Percentiles rank a stretch among this genome's conserved stretches.
These are phyloP conservation scores for Heterobasidion irregulare DNA, from an alignment of 1,284 basidiomycete genomes.

Conservation along the genomic window DNA sequence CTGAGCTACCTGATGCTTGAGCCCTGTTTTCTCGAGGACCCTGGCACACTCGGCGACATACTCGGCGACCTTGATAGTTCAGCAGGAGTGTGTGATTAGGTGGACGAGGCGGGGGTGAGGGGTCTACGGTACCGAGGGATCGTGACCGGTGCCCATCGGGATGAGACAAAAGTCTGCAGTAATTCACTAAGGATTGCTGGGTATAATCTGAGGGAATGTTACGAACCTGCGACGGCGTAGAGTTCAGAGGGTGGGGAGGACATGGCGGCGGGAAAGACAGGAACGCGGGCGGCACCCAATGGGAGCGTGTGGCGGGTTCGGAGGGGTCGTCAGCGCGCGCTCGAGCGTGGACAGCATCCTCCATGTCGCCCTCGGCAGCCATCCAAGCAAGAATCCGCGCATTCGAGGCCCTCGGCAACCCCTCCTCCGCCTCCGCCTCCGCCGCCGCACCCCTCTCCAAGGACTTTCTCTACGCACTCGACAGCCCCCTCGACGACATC, in stretches of 20 bases:
- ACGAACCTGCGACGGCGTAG: neutral
- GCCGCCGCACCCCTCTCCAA: neutral
- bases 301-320: too few relatives aligned
- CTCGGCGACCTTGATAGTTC: conserved; percentile 45
- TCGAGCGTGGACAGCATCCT: neutral
- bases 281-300: neutral
- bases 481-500: conserved; percentile 3
- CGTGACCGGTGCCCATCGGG: conserved; percentile 63
- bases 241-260: neutral
- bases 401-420: conserved; percentile 31
- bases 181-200: too few relatives aligned
- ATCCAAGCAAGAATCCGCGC: conserved; percentile 52
- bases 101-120: too few relatives aligned
- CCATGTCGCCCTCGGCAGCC: conserved; percentile 40
- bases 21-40: conserved; percentile 73
- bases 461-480: neutral
- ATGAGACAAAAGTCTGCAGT: conserved; percentile 73
- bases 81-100: too few relatives aligned
- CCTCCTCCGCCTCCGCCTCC: neutral
- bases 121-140: conserved; percentile 47
- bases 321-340: too few relatives aligned
- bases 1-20: conserved; percentile 65
- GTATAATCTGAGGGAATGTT: too few relatives aligned
- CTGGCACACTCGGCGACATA: conserved; percentile 74
- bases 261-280: neutral